These are phyloP conservation scores for Poa annua DNA, from an alignment of 176 grass and related monocot genomes.

Conservation along the genomic window DNA sequence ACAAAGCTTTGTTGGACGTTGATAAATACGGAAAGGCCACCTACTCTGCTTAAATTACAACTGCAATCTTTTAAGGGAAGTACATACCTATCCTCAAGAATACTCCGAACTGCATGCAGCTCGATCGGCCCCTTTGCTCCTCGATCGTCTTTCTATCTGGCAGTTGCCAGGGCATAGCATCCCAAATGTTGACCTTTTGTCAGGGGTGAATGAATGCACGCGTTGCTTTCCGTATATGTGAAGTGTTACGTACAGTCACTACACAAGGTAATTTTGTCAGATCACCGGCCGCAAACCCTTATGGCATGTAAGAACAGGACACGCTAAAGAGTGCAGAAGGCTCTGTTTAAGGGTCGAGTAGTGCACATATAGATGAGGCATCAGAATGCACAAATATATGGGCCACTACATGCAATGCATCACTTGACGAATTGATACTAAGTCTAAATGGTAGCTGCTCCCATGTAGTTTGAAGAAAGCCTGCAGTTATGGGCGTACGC, in stretches of 20 bases:
- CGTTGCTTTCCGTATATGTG: slow-evolving; percentile 8
- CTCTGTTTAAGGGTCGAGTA: neutral
- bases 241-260: neutral
- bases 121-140: slow-evolving; percentile 6
- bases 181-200: slow-evolving; percentile 23
- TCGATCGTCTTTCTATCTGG: slow-evolving; percentile 27
- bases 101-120: slow-evolving; percentile 11
- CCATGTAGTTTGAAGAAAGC: slow-evolving; percentile 21
- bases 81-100: slow-evolving; percentile 25
- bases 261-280: neutral
- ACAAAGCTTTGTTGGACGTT: slow-evolving; percentile 33
- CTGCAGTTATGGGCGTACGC: slow-evolving; percentile 31
- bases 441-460: slow-evolving; percentile 48
- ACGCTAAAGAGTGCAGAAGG: neutral
- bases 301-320: neutral
- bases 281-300: no score
- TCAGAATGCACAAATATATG: slow-evolving; percentile 9
- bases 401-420: neutral
- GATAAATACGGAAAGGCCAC: slow-evolving; percentile 42
- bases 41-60: slow-evolving; percentile 43
- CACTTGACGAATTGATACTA: slow-evolving; percentile 53
- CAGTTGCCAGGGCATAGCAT: neutral
- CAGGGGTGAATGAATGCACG: slow-evolving; percentile 26
- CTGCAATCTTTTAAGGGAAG: slow-evolving; percentile 32
- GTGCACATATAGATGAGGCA: slow-evolving; percentile 4